Evolutionary conservation across 1,139 yeast species (phyloP).

Genomic region (Scheffersomyces titani): DNA sequence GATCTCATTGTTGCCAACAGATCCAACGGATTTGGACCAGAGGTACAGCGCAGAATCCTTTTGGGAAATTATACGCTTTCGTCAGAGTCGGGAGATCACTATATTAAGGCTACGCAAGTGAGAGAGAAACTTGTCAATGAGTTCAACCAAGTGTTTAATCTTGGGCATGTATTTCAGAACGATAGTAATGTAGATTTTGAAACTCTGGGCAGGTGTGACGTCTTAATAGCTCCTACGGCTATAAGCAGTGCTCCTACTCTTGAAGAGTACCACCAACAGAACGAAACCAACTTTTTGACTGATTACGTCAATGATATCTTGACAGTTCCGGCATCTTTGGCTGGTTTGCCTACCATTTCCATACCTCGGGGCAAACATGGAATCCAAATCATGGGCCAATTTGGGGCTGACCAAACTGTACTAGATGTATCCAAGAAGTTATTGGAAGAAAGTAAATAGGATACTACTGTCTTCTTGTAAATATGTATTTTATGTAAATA

Average conservation of each 20-base stretch:
- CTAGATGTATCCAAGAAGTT: conserved; percentile 37
- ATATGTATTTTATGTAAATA: neutral
- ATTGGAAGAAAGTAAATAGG: conserved; percentile 1
- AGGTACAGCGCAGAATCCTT: conserved; percentile 79
- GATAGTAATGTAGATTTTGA: neutral
- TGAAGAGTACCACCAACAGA: conserved; percentile 34
- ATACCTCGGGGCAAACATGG: conserved; percentile 63
- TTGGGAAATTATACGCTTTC: conserved; percentile 86
- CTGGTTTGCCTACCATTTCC: conserved; percentile 85
- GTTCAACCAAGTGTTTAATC: conserved; percentile 62
- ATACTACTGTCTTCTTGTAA: neutral
- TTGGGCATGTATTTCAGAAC: conserved; percentile 35
- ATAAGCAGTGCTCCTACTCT: conserved; percentile 59
- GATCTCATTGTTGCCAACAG: conserved; percentile 61
- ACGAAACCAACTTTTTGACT: conserved; percentile 51
- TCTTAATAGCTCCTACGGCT: conserved; percentile 74
- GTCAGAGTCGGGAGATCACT: conserved; percentile 77
- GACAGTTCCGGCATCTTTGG: conserved; percentile 88
- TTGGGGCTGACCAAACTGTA: conserved; percentile 72
- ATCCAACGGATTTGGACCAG: conserved; percentile 67
- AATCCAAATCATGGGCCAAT: conserved; percentile 83
- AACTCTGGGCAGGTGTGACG: conserved; percentile 54
- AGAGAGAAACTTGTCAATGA: conserved; percentile 63
- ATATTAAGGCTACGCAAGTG: conserved; percentile 69
- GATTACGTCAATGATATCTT: conserved; percentile 79